These are phyloP conservation scores for Wickerhamomyces queroliae DNA, from an alignment of 805 yeast genomes.

Conservation along the genomic window DNA sequence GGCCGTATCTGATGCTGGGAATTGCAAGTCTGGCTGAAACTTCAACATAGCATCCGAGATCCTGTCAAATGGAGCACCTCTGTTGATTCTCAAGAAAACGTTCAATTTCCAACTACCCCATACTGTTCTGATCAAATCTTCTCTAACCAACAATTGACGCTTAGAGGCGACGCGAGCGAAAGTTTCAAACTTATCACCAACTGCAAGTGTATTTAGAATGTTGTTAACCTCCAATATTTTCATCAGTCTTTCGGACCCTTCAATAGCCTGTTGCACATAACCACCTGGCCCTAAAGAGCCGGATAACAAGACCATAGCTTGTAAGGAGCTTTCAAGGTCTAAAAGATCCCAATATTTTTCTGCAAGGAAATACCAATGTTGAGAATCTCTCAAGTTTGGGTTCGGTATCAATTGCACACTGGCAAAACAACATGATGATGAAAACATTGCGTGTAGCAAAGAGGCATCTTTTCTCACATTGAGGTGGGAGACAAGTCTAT, in stretches of 20 bases:
- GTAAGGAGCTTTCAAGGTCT: conserved; percentile 21
- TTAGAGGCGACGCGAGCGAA: conserved; percentile 23
- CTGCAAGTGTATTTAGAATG: conserved; percentile 8
- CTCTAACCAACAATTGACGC: conserved; percentile 29
- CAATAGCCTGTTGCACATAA: conserved; percentile 20
- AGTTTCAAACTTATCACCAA: conserved; percentile 20
- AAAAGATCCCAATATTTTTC: conserved; percentile 27
- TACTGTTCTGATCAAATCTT: conserved; percentile 26
- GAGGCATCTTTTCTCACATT: conserved; percentile 26
- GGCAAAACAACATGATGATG: conserved; percentile 27
- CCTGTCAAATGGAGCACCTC: conserved; percentile 29
- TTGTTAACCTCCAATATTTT: conserved; percentile 14
- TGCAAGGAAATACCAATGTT: conserved; percentile 31
- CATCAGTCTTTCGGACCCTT: conserved; percentile 21
- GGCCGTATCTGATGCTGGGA: conserved; percentile 25
- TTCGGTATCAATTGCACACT: conserved; percentile 21
- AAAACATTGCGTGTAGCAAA: conserved; percentile 29
- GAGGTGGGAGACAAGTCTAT: conserved; percentile 24
- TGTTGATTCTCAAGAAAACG: conserved; percentile 26
- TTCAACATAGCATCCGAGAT: conserved; percentile 15
- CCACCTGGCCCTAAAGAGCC: conserved; percentile 26
- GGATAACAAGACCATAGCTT: conserved; percentile 23
- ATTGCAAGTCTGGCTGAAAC: conserved; percentile 27
- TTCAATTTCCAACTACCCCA: conserved; percentile 35
- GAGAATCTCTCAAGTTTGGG: conserved; percentile 24